phyloP scores from a whole-genome alignment of 1,139 yeast species.

The Blastobotrys apis region DNA sequence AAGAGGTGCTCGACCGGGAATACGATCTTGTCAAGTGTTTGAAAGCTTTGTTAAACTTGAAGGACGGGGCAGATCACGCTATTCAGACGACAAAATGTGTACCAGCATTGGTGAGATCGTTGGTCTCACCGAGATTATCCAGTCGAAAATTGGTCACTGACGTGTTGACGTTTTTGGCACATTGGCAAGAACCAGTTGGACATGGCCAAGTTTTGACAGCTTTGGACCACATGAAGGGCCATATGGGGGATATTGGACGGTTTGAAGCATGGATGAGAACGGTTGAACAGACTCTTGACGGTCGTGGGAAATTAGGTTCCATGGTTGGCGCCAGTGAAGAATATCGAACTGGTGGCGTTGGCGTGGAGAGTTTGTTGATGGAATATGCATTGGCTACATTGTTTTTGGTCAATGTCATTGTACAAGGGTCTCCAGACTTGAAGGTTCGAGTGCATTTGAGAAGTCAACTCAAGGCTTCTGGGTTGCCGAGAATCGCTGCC shows the following conservation, averaged over 20 bases:
- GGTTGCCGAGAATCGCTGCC: slow-evolving; percentile 59
- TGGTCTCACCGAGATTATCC: slow-evolving; percentile 58
- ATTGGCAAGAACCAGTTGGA: slow-evolving; percentile 50
- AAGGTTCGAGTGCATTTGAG: slow-evolving; percentile 71
- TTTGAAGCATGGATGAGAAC: slow-evolving; percentile 83
- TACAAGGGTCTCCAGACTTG: slow-evolving; percentile 58
- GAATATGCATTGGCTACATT: slow-evolving; percentile 81
- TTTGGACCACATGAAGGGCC: slow-evolving; percentile 56
- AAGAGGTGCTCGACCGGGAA: slow-evolving; percentile 53
- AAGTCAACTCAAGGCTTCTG: slow-evolving; percentile 72
- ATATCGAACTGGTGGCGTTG: slow-evolving; percentile 54
- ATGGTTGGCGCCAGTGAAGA: slow-evolving; percentile 94
- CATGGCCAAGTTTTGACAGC: slow-evolving; percentile 61
- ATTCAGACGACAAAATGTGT: slow-evolving; percentile 48
- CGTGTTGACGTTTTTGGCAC: slow-evolving; percentile 54
- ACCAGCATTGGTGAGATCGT: slow-evolving; percentile 56
- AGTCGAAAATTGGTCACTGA: slow-evolving; percentile 84
- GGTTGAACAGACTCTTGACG: slow-evolving; percentile 72
- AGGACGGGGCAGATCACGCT: slow-evolving; percentile 55
- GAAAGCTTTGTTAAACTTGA: slow-evolving; percentile 53
- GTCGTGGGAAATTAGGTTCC: slow-evolving; percentile 86
- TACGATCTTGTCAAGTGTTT: slow-evolving; percentile 57
- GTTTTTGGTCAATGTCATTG: slow-evolving; percentile 68
- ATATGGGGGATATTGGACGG: slow-evolving; percentile 57
- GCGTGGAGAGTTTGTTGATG: slow-evolving; percentile 64